A percentile compares a stretch with the other conserved stretches of the same genome.
These are phyloP conservation scores for Omphalotus olearius DNA, from an alignment of 1,284 basidiomycete species.

Conservation along the genomic window DNA sequence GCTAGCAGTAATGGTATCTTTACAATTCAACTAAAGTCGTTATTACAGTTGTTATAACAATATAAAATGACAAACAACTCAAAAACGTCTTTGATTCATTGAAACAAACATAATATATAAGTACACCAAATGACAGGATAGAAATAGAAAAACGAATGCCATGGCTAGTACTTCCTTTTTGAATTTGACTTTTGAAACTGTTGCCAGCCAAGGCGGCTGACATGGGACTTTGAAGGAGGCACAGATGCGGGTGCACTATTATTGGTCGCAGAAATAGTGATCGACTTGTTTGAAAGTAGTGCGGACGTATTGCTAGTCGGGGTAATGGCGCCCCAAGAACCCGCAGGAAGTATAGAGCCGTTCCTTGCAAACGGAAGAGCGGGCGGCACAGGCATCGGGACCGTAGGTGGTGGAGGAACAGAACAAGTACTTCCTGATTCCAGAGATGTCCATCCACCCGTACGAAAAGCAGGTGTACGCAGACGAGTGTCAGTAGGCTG, in stretches of 20 bases:
- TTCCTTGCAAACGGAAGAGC: background rate
- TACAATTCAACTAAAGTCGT: background rate
- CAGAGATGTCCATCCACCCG: slow-evolving; percentile 59
- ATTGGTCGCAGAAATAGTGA: too few species aligned
- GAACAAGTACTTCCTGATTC: slow-evolving; percentile 32
- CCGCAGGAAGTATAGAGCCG: slow-evolving; percentile 9
- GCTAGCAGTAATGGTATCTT: background rate
- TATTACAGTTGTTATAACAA: background rate
- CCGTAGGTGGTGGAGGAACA: slow-evolving; percentile 15
- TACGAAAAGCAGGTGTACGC: slow-evolving; percentile 42
- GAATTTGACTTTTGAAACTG: slow-evolving; percentile 42
- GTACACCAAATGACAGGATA: background rate
- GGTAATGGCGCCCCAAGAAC: slow-evolving; percentile 20
- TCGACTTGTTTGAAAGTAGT: too few species aligned
- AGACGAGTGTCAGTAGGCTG: slow-evolving; percentile 5
- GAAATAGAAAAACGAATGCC: slow-evolving; percentile 7
- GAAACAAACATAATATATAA: background rate
- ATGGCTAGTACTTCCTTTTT: slow-evolving; percentile 1
- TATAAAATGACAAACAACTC: background rate
- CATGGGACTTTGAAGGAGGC: slow-evolving; percentile 21
- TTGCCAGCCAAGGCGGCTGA: slow-evolving; percentile 47
- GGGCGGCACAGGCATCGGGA: background rate
- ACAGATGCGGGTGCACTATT: slow-evolving; percentile 21
- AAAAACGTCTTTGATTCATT: slow-evolving; percentile 11
- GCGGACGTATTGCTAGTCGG: slow-evolving; percentile 13